These are phyloP conservation scores for Fusarium sp. DNA, from an alignment of 2,329 filamentous ascomycete genomes.

Conservation along the genomic window DNA sequence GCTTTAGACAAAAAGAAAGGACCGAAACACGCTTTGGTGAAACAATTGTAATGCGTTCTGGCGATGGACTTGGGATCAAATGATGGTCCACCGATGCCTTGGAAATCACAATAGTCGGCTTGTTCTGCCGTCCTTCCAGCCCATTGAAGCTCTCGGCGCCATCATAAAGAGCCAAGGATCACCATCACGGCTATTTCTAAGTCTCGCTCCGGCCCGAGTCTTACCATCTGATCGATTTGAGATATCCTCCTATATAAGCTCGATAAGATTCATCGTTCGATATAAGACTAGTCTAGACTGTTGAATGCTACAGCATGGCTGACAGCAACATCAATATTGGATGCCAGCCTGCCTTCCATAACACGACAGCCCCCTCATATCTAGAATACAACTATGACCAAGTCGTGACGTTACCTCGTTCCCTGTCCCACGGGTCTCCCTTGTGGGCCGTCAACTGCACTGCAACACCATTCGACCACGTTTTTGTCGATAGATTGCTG, in stretches of 20 bases:
- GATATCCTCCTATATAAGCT: not conserved
- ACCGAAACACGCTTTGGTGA: not conserved
- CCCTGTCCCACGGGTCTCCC: not conserved
- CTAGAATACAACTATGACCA: not conserved
- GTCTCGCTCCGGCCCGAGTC: conserved; percentile 6
- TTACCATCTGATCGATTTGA: not conserved
- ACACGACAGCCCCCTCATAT: not conserved
- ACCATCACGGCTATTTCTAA: not conserved
- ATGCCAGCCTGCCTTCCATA: not conserved
- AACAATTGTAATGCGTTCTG: not conserved
- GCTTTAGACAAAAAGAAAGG: not conserved
- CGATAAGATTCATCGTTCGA: not conserved
- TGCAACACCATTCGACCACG: conserved; percentile 8
- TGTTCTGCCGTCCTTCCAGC: conserved; percentile 7
- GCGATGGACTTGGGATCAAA: not conserved
- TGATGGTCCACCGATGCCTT: conserved; percentile 5
- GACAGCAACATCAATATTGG: conserved; percentile 1
- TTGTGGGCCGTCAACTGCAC: conserved; percentile 5
- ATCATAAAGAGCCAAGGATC: not conserved
- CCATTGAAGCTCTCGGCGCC: not conserved
- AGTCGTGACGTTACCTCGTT: not conserved
- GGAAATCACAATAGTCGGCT: not conserved
- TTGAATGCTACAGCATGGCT: not conserved
- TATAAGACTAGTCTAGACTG: not conserved
- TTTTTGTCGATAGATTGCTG: not conserved